Evolutionary conservation across 257 asterid genomes (phyloP).

Genomic region (Oldenlandia corymbosa): DNA sequence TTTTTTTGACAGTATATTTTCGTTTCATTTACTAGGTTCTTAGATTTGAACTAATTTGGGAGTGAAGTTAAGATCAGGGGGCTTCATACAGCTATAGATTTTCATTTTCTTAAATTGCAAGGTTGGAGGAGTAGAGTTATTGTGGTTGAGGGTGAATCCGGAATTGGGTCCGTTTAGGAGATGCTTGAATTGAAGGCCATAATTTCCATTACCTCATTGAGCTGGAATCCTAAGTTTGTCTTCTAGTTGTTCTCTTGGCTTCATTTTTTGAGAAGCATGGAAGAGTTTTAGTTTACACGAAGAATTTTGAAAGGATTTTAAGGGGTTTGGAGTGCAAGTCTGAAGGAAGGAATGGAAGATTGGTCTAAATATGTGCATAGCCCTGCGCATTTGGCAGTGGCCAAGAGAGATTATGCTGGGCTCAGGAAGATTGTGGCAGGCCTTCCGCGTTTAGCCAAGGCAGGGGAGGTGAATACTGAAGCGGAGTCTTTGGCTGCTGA

Average conservation of each 20-base stretch:
- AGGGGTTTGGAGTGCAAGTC: slow-evolving; percentile 5
- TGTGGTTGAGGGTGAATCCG: background rate
- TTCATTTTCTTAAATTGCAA: background rate
- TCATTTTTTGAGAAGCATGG: slow-evolving; percentile 18
- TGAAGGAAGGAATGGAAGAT: slow-evolving; percentile 58
- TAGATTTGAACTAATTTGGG: slow-evolving; percentile 21
- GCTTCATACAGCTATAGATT: background rate
- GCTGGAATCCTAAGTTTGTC: slow-evolving; percentile 8
- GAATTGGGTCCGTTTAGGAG: background rate
- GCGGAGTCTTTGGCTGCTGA: slow-evolving; percentile 84
- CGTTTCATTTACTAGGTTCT: slow-evolving; percentile 2
- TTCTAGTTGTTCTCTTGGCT: background rate
- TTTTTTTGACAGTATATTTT: background rate
- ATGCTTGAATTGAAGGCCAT: slow-evolving; percentile 4
- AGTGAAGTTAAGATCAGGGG: slow-evolving; percentile 17
- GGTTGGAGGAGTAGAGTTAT: slow-evolving; percentile 6
- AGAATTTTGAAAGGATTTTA: slow-evolving; percentile 22
- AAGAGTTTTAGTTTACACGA: slow-evolving; percentile 23
- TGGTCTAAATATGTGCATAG: slow-evolving; percentile 72
- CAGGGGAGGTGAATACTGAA: slow-evolving; percentile 86
- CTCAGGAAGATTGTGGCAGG: slow-evolving; percentile 57
- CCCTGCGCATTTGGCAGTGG: slow-evolving; percentile 84
- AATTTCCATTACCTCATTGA: background rate
- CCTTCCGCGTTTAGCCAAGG: slow-evolving; percentile 79
- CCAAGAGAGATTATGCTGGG: slow-evolving; percentile 53